Conservation (phyloP, 306 rosid genomes). For the Heteromeles arbutifolia region DNA sequence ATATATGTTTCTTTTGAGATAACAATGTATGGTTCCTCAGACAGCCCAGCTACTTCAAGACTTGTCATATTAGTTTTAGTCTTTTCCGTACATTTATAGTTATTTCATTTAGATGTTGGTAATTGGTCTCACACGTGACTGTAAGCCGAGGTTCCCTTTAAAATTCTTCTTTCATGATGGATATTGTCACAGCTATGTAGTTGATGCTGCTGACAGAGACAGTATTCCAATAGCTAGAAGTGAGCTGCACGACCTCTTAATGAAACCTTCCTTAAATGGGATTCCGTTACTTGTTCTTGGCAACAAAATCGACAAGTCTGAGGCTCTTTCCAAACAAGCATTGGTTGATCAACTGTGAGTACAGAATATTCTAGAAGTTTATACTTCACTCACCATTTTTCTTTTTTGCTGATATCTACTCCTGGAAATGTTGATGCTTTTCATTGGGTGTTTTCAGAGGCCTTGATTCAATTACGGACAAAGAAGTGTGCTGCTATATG, state of each 20-base stretch:
- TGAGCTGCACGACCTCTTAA: conserved; percentile 81
- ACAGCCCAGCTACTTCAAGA: not conserved
- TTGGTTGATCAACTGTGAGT: conserved; percentile 89
- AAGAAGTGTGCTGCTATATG: conserved; percentile 94
- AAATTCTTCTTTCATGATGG: conserved; percentile 12
- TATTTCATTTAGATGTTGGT: not conserved
- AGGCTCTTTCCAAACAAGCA: conserved; percentile 88
- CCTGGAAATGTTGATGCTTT: conserved; percentile 1
- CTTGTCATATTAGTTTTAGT: not conserved
- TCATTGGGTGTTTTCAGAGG: conserved; percentile 49
- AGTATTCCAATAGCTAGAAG: conserved; percentile 76
- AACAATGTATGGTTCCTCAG: not conserved
- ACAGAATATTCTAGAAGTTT: not conserved
- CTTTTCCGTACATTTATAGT: not conserved
- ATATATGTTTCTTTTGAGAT: not conserved
- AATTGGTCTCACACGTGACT: not conserved
- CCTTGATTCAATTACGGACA: conserved; percentile 65
- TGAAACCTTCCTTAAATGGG: conserved; percentile 60
- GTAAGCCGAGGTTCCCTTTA: not conserved
- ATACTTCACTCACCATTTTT: not conserved
- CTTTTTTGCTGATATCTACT: not conserved
- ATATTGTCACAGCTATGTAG: conserved; percentile 59
- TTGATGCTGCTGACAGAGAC: conserved; percentile 94
- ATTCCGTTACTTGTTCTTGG: conserved; percentile 87
- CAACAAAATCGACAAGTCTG: conserved; percentile 89